These are phyloP conservation scores for Chaetomium sp. DNA, from an alignment of 2,329 filamentous ascomycete genomes.

Conservation along the genomic window DNA sequence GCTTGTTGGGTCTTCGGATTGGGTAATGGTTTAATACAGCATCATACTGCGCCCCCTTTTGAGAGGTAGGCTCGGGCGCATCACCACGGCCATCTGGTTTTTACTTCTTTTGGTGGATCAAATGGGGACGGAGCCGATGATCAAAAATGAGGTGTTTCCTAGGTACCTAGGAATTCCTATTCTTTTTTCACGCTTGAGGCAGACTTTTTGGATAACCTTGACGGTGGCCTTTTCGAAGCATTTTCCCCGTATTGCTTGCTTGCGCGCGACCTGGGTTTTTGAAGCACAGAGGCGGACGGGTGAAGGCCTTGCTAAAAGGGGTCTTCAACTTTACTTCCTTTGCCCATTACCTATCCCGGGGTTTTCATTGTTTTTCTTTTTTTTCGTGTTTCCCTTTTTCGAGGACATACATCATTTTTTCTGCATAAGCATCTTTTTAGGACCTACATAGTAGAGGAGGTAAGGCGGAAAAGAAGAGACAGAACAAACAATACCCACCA, in stretches of 20 bases:
- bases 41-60: background rate
- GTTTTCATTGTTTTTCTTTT: background rate
- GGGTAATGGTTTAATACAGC: conserved; percentile 18
- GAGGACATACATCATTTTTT: background rate
- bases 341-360: no score
- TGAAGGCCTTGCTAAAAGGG: no score
- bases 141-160: background rate
- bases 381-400: background rate
- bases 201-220: conserved; percentile 11
- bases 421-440: no score
- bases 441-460: no score
- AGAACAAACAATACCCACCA: no score
- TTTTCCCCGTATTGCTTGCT: no score
- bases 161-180: background rate
- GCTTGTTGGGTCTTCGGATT: background rate
- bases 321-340: no score
- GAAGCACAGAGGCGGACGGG: no score
- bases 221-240: background rate
- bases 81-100: no score
- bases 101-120: background rate
- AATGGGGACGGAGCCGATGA: conserved; percentile 1
- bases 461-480: no score
- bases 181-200: background rate
- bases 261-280: no score
- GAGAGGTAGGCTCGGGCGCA: background rate